A percentile compares a stretch with the other conserved stretches of the same genome.
These are phyloP conservation scores for Termitomyces sp. DNA, from an alignment of 1,284 basidiomycete genomes.

Conservation along the genomic window DNA sequence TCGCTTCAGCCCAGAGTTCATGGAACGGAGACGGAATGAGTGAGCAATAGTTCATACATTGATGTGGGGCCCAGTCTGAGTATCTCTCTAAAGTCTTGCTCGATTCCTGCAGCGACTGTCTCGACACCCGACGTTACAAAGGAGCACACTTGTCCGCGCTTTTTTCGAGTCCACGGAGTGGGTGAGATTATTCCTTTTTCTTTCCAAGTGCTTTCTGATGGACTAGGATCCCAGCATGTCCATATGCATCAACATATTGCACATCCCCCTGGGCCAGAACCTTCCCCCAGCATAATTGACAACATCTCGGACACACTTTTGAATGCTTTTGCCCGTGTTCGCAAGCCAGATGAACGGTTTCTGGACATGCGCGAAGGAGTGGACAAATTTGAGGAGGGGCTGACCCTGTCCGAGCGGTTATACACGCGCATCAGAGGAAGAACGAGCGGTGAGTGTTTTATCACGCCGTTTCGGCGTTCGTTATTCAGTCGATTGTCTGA, in stretches of 20 bases:
- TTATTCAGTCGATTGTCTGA: conserved; percentile 48
- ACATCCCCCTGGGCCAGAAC: conserved; percentile 80
- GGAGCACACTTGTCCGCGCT: conserved; percentile 82
- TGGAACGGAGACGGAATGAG: conserved; percentile 89
- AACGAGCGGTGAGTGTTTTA: conserved; percentile 74
- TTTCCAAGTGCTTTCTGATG: conserved; percentile 11
- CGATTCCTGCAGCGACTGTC: conserved; percentile 89
- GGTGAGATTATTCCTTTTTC: conserved; percentile 45
- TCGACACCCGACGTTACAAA: conserved; percentile 92
- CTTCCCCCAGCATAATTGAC: conserved; percentile 81
- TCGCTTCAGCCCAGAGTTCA: conserved; percentile 94
- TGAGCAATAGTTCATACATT: conserved; percentile 34
- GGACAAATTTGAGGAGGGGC: conserved; percentile 93
- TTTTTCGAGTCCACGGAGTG: conserved; percentile 98
- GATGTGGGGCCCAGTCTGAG: conserved; percentile 7
- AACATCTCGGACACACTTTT: conserved; percentile 93
- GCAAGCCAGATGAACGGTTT: conserved; percentile 96
- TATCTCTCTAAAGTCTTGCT: conserved; percentile 60
- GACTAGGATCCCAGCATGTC: conserved; percentile 62
- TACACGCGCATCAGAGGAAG: conserved; percentile 72
- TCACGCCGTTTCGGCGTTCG: conserved; percentile 14
- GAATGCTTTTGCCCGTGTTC: conserved; percentile 91
- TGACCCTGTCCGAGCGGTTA: conserved; percentile 76
- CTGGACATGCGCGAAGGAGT: conserved; percentile 86
- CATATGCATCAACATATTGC: conserved; percentile 92